Percentiles rank a stretch among this genome's conserved stretches.
phyloP scores from a whole-genome alignment of 2,329 filamentous ascomycete genomes.

The Scleromitrula shiraiana region DNA sequence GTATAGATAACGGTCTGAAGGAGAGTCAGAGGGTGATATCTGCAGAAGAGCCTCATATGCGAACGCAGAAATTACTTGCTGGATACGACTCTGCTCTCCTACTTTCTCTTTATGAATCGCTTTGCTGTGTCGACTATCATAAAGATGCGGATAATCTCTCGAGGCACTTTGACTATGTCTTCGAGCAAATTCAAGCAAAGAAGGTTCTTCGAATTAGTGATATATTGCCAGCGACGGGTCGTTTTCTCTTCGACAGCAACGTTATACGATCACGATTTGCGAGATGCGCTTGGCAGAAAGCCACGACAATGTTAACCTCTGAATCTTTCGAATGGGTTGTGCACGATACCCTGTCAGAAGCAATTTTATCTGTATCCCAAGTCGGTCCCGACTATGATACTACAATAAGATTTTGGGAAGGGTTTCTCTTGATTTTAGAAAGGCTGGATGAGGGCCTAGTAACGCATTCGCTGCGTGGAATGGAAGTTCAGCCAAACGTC shows the following conservation, averaged over 20 bases:
- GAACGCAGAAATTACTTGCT: constrained; percentile 24
- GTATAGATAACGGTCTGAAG: constrained; percentile 53
- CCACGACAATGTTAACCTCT: constrained; percentile 49
- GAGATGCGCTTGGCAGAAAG: constrained; percentile 53
- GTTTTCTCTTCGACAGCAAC: constrained; percentile 74
- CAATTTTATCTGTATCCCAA: constrained; percentile 54
- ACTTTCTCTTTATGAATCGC: constrained; percentile 76
- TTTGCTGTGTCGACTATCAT: constrained; percentile 78
- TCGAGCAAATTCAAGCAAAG: constrained; percentile 69
- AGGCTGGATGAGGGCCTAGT: constrained; percentile 68
- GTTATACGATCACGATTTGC: constrained; percentile 59
- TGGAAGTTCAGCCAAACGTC: constrained; percentile 70
- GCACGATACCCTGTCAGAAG: constrained; percentile 60
- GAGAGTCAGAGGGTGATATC: constrained; percentile 47
- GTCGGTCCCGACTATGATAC: constrained; percentile 39
- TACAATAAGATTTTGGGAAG: constrained; percentile 72
- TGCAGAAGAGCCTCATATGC: constrained; percentile 18
- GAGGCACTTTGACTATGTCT: constrained; percentile 66
- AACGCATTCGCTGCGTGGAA: constrained; percentile 65
- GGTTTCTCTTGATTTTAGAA: constrained; percentile 64
- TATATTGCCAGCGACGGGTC: constrained; percentile 73
- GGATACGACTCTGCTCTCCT: constrained; percentile 50
- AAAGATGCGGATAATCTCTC: constrained; percentile 32
- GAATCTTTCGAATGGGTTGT: constrained; percentile 85
- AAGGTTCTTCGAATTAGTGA: constrained; percentile 69